These are phyloP conservation scores for Lyophyllum shimeji DNA, from an alignment of 768 basidiomycete species.

Conservation along the genomic window DNA sequence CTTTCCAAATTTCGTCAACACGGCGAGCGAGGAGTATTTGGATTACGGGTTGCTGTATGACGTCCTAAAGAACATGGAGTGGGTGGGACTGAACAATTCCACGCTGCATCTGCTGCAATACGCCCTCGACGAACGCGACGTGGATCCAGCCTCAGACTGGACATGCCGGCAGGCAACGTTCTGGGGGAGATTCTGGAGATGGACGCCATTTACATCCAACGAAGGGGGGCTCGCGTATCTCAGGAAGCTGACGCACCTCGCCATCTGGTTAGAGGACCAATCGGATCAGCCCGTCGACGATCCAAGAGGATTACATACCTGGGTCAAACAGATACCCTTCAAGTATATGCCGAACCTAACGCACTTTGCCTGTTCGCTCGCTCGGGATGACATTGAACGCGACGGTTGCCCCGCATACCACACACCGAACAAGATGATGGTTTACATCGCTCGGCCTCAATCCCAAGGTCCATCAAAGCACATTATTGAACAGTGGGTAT, in stretches of 20 bases:
- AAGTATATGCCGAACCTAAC: constrained; percentile 29
- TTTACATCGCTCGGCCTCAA: neutral
- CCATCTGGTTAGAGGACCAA: constrained; percentile 27
- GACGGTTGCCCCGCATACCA: neutral
- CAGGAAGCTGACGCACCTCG: constrained; percentile 35
- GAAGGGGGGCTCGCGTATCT: constrained; percentile 32
- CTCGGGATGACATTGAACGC: neutral
- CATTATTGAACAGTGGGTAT: constrained; percentile 22
- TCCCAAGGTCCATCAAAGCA: neutral
- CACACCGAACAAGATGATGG: constrained; percentile 12
- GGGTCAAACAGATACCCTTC: constrained; percentile 31
- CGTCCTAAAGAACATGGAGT: constrained; percentile 27
- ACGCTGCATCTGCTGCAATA: constrained; percentile 36
- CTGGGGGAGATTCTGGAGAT: constrained; percentile 27
- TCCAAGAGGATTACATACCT: constrained; percentile 12
- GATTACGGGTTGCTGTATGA: constrained; percentile 18
- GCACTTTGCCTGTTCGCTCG: constrained; percentile 32
- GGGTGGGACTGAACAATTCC: constrained; percentile 30
- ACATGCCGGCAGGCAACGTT: constrained; percentile 30
- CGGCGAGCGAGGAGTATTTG: constrained; percentile 10
- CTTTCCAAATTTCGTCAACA: constrained; percentile 17
- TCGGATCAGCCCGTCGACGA: neutral
- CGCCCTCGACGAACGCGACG: constrained; percentile 19
- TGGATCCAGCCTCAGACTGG: constrained; percentile 18
- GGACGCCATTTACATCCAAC: constrained; percentile 31